Evolutionary conservation across 2,329 filamentous ascomycete species (phyloP), one percentile per base, ranked within the genome.

Genomic region (Capronia epimyces): DNA sequence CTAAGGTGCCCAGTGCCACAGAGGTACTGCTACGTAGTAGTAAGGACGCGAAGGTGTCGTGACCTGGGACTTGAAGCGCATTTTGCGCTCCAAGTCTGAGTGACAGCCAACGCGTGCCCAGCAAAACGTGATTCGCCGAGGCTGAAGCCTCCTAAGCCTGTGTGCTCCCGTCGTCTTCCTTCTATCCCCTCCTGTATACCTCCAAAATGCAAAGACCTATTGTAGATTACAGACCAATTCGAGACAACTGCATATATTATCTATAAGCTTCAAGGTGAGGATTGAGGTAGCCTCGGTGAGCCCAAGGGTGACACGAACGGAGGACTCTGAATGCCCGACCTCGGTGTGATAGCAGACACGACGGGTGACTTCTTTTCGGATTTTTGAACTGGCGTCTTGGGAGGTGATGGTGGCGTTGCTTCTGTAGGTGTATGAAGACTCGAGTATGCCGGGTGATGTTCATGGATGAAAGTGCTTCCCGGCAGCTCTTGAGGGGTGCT

Each of bases 391-490:
- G 56, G 58, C 65, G 15, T 71, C 62, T 13, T 66, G 57, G n/a
- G 61, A 49, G n/a, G 57, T 56, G 49, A 67, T 57, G 6, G 59
- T 53, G 43, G 57, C 53, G 16, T 61, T 56, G 25, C 12, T 22
- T 58, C 58, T 13, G 48, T 49, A 36, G 51, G 40, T n/a, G 48
- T 44, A 15, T 22, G 42, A 21, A 24, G 15, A 34, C 8, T 40
- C 18, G 50, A 42, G 41, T 51, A 61, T 27, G 55, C 60, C 10
- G 61, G 61, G 43, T 63, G 61, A 46, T 62, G 59, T 42, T 63
- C 57, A 43, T 62, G 52, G 6, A 63, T 62, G 43, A 46, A 63
- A 4, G 55, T 62, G 51, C 61, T 63, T 32, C 61, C 61, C 9
- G 59, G 59, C 36, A 63, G 45, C 43, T 63, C 61, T 36, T 60